Evolutionary conservation across 768 basidiomycete species (phyloP).

Genomic region (Filobasidium wieringae): DNA sequence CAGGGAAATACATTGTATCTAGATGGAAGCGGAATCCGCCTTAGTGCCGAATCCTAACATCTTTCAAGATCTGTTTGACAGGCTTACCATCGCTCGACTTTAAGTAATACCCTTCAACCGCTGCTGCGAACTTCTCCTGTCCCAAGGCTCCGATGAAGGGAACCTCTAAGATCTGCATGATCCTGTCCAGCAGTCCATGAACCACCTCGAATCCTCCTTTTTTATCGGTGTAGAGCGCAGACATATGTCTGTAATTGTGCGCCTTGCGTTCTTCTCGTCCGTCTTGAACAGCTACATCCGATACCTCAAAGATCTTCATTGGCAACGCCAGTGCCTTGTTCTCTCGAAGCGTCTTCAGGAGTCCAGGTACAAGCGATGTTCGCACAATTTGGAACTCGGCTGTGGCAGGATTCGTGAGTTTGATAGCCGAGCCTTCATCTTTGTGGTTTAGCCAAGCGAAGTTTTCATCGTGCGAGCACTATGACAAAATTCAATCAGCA

Average conservation of each 20-base stretch:
- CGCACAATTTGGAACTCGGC: conserved; percentile 96
- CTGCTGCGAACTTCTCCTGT: conserved; percentile 45
- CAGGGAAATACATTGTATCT: conserved; percentile 94
- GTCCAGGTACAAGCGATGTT: conserved; percentile 85
- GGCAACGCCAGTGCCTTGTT: conserved; percentile 88
- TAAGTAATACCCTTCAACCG: conserved; percentile 76
- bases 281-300: conserved; percentile 89
- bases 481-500: not conserved
- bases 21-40: conserved; percentile 1
- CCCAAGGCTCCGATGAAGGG: conserved; percentile 50
- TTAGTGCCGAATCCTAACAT: not conserved
- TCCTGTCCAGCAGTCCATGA: conserved; percentile 83
- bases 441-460: conserved; percentile 80
- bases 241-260: conserved; percentile 75
- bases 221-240: conserved; percentile 90
- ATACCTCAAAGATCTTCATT: conserved; percentile 83
- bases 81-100: conserved; percentile 65
- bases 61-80: not conserved
- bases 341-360: conserved; percentile 92
- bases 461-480: conserved; percentile 99
- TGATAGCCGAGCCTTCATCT: conserved; percentile 65
- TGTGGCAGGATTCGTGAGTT: conserved; percentile 93
- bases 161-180: conserved; percentile 92
- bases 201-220: conserved; percentile 93
- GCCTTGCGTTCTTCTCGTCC: conserved; percentile 46